Base-by-base conservation (phyloP, 169 alveolate species). In the Cytauxzoon felis region DNA sequence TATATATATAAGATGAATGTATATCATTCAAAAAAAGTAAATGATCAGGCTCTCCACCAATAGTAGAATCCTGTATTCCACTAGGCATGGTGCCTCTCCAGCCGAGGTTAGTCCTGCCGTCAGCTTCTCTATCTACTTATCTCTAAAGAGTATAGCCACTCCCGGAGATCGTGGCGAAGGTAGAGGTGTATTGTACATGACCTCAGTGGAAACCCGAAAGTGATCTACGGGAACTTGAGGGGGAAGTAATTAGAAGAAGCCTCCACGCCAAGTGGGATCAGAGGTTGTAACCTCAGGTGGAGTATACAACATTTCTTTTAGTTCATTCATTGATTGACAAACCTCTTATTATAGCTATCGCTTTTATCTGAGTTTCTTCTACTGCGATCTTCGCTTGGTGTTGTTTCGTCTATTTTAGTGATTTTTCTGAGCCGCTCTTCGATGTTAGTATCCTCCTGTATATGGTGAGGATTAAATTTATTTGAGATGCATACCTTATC, bases 351-450 rank as follows among this genome's bases (percentile, higher is more conserved):
- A 2, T 11, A 38, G 34, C 18, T 32, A 9, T 26, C 30, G 19
- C 47, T 8, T 18, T 8, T 2, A 34, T 64, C 78, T 32, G 23
- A 19, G 40, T 50, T 13, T 50, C 60, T 50, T 18, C 29, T 13
- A n/a, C n/a, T n/a, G n/a, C 45, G 45, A 38, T 38, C 13, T 13
- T 13, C n/a, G n/a, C 45, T 38, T 38, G 45, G 45, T n/a, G 45
- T 38, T 38, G 13, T 38, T n/a, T 60, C 71, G 6, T 64, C 78
- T 3, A 38, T 19, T 34, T 64, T 75, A 4, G 43, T 33, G 21
- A 75, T 13, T 16, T 57, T 50, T 36, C 30, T 48, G 11, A 75
- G 80, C 19, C 72, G 24, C 42, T 65, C 73, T 13, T 51, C 80
- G 23, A 75, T 18, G n/a, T 29, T 34, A 34, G 27, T 65, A 19